phyloP scores from a whole-genome alignment of 371 early-diverging fungal genomes.

The Circinella minor region DNA sequence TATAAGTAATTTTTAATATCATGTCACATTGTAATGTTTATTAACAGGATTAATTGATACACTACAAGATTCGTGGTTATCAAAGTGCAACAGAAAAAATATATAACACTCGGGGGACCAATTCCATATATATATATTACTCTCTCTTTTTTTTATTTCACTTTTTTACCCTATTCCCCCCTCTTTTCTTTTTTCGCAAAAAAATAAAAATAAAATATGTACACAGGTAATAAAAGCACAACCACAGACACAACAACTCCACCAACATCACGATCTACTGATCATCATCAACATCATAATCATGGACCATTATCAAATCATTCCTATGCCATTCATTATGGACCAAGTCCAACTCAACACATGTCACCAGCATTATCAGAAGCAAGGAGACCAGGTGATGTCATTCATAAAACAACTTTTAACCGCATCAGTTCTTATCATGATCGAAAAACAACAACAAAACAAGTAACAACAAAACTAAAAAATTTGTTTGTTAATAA shows the following conservation, averaged over 20 bases:
- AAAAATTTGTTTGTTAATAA: conserved; percentile 39
- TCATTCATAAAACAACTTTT: conserved; percentile 3
- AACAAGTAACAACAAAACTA: conserved; percentile 29
- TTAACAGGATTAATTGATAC: too few species aligned
- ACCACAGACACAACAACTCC: too few species aligned
- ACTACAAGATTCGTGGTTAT: too few species aligned
- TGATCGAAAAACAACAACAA: conserved; percentile 12
- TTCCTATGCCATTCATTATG: background rate
- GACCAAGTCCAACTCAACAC: conserved; percentile 6
- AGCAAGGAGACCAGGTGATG: conserved; percentile 12
- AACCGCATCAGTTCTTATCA: conserved; percentile 1
- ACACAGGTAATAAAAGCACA: background rate
- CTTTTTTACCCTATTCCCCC: too few species aligned
- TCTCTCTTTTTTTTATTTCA: too few species aligned
- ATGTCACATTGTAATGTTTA: too few species aligned
- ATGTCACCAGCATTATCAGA: conserved; percentile 16
- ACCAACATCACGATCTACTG: background rate
- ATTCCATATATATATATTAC: too few species aligned
- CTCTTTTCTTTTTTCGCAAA: too few species aligned
- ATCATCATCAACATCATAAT: background rate
- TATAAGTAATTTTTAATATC: too few species aligned
- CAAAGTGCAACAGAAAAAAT: too few species aligned
- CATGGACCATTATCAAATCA: background rate
- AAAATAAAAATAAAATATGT: background rate
- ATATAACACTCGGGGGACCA: too few species aligned